Evolutionary conservation across 257 asterid genomes (phyloP).

Genomic region (Nicotiana tomentosiformis): DNA sequence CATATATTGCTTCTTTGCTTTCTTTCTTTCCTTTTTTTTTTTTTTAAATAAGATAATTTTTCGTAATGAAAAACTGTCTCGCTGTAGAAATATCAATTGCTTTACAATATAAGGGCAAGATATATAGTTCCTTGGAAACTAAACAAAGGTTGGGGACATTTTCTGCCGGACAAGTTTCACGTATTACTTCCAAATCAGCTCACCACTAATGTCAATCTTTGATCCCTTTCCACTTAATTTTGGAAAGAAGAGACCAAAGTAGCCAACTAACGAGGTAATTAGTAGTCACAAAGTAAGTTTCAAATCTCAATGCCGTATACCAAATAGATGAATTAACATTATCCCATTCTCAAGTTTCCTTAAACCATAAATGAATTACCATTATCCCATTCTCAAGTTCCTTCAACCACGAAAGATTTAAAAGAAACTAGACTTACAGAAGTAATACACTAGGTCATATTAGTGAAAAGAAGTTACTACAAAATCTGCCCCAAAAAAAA

Average conservation of each 20-base stretch:
- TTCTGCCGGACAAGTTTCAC: not conserved
- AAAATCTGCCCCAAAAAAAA: not conserved
- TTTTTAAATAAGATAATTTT: too few relatives aligned
- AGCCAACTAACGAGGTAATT: not conserved
- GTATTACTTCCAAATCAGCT: not conserved
- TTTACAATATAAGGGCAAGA: not conserved
- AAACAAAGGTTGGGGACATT: not conserved
- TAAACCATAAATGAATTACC: not conserved
- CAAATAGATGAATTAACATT: not conserved
- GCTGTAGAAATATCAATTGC: not conserved
- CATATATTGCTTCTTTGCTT: too few relatives aligned
- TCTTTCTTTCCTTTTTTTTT: not conserved
- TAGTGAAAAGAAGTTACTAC: not conserved
- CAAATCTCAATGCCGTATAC: not conserved
- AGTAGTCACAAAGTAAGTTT: not conserved
- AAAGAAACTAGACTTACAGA: not conserved
- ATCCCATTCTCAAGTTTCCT: not conserved
- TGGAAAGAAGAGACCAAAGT: not conserved
- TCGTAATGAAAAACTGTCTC: not conserved
- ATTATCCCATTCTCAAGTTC: not conserved
- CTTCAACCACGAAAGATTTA: not conserved
- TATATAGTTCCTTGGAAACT: not conserved
- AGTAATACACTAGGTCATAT: not conserved
- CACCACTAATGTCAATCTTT: not conserved
- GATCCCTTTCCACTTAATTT: not conserved